Conservation (phyloP, 2,329 filamentous ascomycete genomes). For the Neospermospora avenae region DNA sequence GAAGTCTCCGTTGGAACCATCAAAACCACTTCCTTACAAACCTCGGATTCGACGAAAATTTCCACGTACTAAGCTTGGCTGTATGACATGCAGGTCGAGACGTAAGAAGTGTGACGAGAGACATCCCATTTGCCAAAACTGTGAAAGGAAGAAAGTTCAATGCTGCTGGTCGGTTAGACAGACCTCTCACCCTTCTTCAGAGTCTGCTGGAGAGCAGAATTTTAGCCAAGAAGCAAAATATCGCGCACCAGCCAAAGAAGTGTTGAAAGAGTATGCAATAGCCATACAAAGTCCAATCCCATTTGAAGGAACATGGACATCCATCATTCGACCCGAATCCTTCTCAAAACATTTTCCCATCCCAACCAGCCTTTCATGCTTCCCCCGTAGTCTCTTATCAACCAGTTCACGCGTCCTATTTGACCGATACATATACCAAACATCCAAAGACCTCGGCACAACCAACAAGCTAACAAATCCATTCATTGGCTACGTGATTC, state of each 20-base stretch:
- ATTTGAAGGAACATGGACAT: neutral
- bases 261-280: too few species aligned
- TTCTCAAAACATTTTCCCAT: neutral
- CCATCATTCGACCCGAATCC: neutral
- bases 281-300: neutral
- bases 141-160: constrained; percentile 5
- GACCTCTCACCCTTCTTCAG: neutral
- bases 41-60: constrained; percentile 12
- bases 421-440: constrained; percentile 11
- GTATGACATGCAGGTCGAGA: constrained; percentile 6
- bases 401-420: constrained; percentile 8
- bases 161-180: constrained; percentile 2
- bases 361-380: neutral
- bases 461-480: neutral
- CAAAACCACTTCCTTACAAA: neutral
- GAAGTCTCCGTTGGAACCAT: neutral
- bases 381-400: neutral
- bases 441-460: constrained; percentile 5
- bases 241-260: neutral
- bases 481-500: constrained; percentile 2
- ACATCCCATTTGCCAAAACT: neutral
- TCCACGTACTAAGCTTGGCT: constrained; percentile 8
- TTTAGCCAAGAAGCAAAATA: neutral
- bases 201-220: neutral
- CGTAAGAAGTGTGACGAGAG: constrained; percentile 12